These are phyloP conservation scores for Peronospora tabacina DNA, from an alignment of 352 stramenopile genomes.

Conservation along the genomic window DNA sequence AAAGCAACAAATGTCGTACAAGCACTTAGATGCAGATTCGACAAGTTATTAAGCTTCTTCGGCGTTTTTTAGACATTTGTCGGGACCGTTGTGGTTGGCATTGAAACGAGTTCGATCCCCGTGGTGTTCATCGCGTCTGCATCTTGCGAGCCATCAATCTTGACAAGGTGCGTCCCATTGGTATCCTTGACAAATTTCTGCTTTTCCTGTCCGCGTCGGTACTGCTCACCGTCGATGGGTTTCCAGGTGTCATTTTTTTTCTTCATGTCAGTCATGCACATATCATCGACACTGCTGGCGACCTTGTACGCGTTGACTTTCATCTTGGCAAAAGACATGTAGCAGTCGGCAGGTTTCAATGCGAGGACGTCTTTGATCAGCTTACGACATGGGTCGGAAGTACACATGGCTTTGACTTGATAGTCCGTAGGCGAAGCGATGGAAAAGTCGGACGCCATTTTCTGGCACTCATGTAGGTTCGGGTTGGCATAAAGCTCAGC, in stretches of 20 bases:
- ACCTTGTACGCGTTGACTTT: conserved; percentile 24
- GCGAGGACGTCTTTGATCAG: conserved; percentile 21
- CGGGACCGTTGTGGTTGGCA: too few relatives aligned
- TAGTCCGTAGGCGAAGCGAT: conserved; percentile 12
- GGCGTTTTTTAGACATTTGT: too few relatives aligned
- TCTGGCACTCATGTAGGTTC: conserved; percentile 25
- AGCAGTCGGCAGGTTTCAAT: conserved; percentile 20
- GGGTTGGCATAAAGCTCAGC: conserved; percentile 25
- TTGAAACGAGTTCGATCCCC: too few relatives aligned
- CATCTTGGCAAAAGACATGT: conserved; percentile 13
- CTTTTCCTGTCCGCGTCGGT: too few relatives aligned
- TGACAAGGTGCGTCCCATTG: too few relatives aligned
- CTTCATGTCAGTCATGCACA: background rate
- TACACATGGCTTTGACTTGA: conserved; percentile 26
- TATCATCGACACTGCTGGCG: conserved; percentile 1
- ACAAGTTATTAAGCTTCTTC: too few relatives aligned
- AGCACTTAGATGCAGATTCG: too few relatives aligned
- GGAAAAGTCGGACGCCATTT: conserved; percentile 19
- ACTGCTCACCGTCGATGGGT: too few relatives aligned
- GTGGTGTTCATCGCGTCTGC: too few relatives aligned
- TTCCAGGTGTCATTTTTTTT: background rate
- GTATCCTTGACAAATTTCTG: too few relatives aligned
- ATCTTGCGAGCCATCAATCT: too few relatives aligned
- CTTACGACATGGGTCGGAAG: conserved; percentile 10
- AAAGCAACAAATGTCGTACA: too few relatives aligned